Evolutionary conservation across 2,329 filamentous ascomycete genomes (phyloP).

Genomic region (Cladophialophora chaetospira): DNA sequence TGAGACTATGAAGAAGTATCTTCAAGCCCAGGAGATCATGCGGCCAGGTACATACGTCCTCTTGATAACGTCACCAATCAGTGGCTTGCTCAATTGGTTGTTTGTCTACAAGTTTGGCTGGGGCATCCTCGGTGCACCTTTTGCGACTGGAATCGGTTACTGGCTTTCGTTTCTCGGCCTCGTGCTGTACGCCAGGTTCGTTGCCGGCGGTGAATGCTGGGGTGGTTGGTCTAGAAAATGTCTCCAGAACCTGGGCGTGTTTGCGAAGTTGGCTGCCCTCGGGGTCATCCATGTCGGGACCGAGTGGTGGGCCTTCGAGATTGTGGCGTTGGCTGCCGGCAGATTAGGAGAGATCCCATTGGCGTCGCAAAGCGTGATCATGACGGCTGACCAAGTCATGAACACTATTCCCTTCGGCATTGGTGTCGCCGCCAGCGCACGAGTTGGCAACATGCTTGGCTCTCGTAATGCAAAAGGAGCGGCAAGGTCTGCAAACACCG

Average conservation of each 20-base stretch:
- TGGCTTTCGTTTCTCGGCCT: conserved; percentile 80
- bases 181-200: conserved; percentile 69
- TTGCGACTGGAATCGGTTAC: conserved; percentile 83
- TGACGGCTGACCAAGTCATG: conserved; percentile 84
- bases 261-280: conserved; percentile 72
- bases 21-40: conserved; percentile 65
- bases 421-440: conserved; percentile 75
- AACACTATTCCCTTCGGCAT: conserved; percentile 85
- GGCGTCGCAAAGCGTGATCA: conserved; percentile 83
- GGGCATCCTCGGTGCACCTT: conserved; percentile 74
- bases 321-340: conserved; percentile 80
- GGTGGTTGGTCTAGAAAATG: conserved; percentile 69
- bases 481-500: conserved; percentile 70
- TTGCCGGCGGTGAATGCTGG: conserved; percentile 76
- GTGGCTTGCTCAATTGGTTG: conserved; percentile 61
- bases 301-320: conserved; percentile 95
- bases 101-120: conserved; percentile 72
- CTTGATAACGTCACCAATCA: conserved; percentile 62
- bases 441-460: conserved; percentile 79
- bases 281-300: conserved; percentile 83
- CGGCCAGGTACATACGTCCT: conserved; percentile 65
- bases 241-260: conserved; percentile 67
- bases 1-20: conserved; percentile 68
- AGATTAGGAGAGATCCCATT: conserved; percentile 76
- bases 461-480: conserved; percentile 67